phyloP scores from a whole-genome alignment of 2,329 filamentous ascomycete species.

The Capronia epimyces region DNA sequence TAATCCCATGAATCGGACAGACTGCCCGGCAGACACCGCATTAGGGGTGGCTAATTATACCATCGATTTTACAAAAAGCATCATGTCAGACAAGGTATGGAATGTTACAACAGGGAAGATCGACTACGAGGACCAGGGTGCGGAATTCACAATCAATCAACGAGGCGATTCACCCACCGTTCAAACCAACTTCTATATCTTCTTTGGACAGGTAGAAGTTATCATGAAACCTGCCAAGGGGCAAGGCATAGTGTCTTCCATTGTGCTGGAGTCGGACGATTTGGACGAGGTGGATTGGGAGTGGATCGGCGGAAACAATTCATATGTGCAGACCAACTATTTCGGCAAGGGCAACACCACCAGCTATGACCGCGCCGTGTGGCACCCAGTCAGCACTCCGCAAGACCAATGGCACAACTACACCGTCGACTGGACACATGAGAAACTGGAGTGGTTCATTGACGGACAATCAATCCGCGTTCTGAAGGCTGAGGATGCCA shows the following conservation, averaged over 20 bases:
- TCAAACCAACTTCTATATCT: slow-evolving; percentile 74
- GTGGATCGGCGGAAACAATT: slow-evolving; percentile 63
- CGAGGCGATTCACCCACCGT: slow-evolving; percentile 73
- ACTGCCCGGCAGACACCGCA: slow-evolving; percentile 66
- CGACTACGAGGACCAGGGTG: slow-evolving; percentile 58
- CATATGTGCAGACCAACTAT: slow-evolving; percentile 65
- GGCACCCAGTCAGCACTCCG: slow-evolving; percentile 54
- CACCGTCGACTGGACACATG: slow-evolving; percentile 81
- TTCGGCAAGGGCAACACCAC: slow-evolving; percentile 68
- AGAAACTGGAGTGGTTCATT: slow-evolving; percentile 81
- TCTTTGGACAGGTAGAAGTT: slow-evolving; percentile 75
- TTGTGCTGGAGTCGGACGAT: slow-evolving; percentile 78
- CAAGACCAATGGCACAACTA: slow-evolving; percentile 79
- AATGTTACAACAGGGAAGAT: slow-evolving; percentile 63
- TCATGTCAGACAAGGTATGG: slow-evolving; percentile 56
- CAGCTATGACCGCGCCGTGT: slow-evolving; percentile 64
- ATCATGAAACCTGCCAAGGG: slow-evolving; percentile 71
- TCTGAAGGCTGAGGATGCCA: slow-evolving; percentile 63
- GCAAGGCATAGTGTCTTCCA: slow-evolving; percentile 69
- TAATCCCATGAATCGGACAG: slow-evolving; percentile 64
- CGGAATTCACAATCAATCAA: slow-evolving; percentile 65
- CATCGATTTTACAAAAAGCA: slow-evolving; percentile 50
- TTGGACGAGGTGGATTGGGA: slow-evolving; percentile 88
- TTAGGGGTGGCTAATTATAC: slow-evolving; percentile 54
- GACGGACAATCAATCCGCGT: slow-evolving; percentile 72